These are phyloP conservation scores for Kondoa malvinella DNA, from an alignment of 768 basidiomycete genomes.

Conservation along the genomic window DNA sequence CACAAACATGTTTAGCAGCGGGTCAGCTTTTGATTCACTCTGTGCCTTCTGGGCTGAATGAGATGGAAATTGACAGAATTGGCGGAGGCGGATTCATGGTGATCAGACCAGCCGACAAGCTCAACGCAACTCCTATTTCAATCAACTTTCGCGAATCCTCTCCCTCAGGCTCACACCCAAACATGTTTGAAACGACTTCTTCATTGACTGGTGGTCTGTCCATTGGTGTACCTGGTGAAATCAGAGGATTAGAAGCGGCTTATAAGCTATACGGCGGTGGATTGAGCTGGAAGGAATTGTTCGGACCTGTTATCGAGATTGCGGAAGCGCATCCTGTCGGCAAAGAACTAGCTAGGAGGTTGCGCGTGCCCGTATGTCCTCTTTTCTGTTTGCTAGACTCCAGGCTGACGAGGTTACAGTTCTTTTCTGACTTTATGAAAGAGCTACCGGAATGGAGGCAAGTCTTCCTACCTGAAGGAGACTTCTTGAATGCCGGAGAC, in stretches of 20 bases:
- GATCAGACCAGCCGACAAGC: constrained; percentile 45
- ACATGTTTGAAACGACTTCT: constrained; percentile 47
- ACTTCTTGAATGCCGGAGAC: constrained; percentile 56
- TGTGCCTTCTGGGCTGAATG: background rate
- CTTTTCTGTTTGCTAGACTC: background rate
- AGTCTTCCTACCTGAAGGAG: constrained; percentile 67
- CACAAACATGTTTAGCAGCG: constrained; percentile 72
- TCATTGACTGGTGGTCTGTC: constrained; percentile 57
- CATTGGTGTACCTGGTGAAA: constrained; percentile 79
- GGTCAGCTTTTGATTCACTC: background rate
- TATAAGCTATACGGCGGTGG: constrained; percentile 60
- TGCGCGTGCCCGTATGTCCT: constrained; percentile 40
- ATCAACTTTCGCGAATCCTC: constrained; percentile 83
- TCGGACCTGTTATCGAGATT: constrained; percentile 56
- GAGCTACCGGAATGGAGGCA: constrained; percentile 54
- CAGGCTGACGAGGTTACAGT: constrained; percentile 9
- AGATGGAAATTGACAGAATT: constrained; percentile 6
- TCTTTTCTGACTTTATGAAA: constrained; percentile 40
- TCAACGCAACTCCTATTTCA: constrained; percentile 20
- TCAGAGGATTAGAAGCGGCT: constrained; percentile 69
- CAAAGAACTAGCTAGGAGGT: constrained; percentile 53
- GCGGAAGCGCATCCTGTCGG: constrained; percentile 44
- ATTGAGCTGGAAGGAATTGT: constrained; percentile 58
- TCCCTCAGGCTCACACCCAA: constrained; percentile 50
- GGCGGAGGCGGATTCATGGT: constrained; percentile 62